Conservation (phyloP, 805 yeast genomes). For the Ogataea zsoltii region DNA sequence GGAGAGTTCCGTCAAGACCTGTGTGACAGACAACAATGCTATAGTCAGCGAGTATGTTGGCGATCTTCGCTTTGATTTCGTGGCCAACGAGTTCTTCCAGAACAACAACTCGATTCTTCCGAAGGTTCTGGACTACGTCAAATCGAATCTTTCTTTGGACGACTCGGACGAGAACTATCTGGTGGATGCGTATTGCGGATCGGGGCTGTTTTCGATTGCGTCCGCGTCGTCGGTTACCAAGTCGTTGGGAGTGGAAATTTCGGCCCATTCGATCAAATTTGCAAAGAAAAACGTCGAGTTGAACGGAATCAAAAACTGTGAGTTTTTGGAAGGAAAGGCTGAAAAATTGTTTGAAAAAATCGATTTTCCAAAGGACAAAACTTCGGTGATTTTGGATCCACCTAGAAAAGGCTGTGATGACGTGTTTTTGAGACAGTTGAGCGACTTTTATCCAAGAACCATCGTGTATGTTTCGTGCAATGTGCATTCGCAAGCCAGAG, state of each 20-base stretch:
- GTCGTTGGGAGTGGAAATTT: slow-evolving; percentile 92
- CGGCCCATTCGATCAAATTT: slow-evolving; percentile 86
- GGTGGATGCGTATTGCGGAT: slow-evolving; percentile 26
- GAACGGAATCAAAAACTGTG: slow-evolving; percentile 76
- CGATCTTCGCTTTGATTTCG: slow-evolving; percentile 79
- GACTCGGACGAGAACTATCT: slow-evolving; percentile 40
- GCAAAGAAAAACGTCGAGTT: slow-evolving; percentile 79
- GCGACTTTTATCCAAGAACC: slow-evolving; percentile 79
- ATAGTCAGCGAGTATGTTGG: slow-evolving; percentile 75
- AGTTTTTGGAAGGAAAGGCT: slow-evolving; percentile 88
- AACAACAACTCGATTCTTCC: slow-evolving; percentile 92
- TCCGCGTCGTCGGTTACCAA: slow-evolving; percentile 78
- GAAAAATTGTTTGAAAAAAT: slow-evolving; percentile 81
- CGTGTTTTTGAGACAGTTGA: slow-evolving; percentile 79
- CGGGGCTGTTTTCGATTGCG: slow-evolving; percentile 85
- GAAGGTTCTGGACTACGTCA: slow-evolving; percentile 76
- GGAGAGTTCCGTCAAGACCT: slow-evolving; percentile 51
- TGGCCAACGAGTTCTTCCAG: slow-evolving; percentile 96
- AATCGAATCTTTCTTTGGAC: slow-evolving; percentile 56
- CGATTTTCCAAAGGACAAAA: slow-evolving; percentile 70
- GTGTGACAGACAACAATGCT: slow-evolving; percentile 76
- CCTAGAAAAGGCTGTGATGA: slow-evolving; percentile 97
- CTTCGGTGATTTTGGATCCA: slow-evolving; percentile 93
- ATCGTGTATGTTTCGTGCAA: slow-evolving; percentile 96
- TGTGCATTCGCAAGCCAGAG: slow-evolving; percentile 97